Conservation (phyloP, 2,329 filamentous ascomycete genomes). For the Epichloe scottii region DNA sequence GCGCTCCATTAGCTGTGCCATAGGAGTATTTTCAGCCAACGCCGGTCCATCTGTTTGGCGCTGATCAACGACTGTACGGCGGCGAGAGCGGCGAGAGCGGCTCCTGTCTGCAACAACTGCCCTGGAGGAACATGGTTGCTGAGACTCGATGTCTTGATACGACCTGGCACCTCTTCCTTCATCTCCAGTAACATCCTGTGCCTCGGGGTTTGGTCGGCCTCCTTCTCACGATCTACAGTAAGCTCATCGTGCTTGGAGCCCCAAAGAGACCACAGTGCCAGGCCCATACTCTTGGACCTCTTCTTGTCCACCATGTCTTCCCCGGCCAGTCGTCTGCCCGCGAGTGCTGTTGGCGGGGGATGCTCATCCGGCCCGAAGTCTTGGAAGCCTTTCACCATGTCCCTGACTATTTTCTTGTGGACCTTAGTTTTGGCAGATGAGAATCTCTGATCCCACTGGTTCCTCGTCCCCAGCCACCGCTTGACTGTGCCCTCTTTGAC, state of each 20-base stretch:
- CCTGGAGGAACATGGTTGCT: slow-evolving; percentile 18
- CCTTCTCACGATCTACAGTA: slow-evolving; percentile 49
- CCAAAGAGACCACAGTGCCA: slow-evolving; percentile 78
- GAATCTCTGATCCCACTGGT: slow-evolving; percentile 62
- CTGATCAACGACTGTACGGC: slow-evolving; percentile 37
- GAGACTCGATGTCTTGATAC: slow-evolving; percentile 27
- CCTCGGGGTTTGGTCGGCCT: slow-evolving; percentile 28
- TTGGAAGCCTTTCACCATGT: slow-evolving; percentile 60
- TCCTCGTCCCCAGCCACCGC: slow-evolving; percentile 71
- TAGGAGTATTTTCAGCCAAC: slow-evolving; percentile 27
- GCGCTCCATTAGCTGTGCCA: slow-evolving; percentile 30
- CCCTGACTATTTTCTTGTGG: slow-evolving; percentile 60
- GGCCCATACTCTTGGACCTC: slow-evolving; percentile 56
- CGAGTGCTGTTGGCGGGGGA: slow-evolving; percentile 75
- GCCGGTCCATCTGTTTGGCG: slow-evolving; percentile 28
- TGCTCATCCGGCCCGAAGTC: slow-evolving; percentile 57
- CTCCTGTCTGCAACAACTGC: slow-evolving; percentile 19
- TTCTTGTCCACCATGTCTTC: slow-evolving; percentile 32
- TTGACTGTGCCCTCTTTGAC: slow-evolving; percentile 68
- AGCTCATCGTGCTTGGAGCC: slow-evolving; percentile 79
- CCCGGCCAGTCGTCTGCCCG: slow-evolving; percentile 47
- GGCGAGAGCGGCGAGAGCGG: slow-evolving; percentile 32
- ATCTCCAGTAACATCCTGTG: slow-evolving; percentile 20
- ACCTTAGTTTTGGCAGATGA: slow-evolving; percentile 55
- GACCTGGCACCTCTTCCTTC: slow-evolving; percentile 32